phyloP scores from a whole-genome alignment of 495 filamentous ascomycete species.

The Podospora comata region DNA sequence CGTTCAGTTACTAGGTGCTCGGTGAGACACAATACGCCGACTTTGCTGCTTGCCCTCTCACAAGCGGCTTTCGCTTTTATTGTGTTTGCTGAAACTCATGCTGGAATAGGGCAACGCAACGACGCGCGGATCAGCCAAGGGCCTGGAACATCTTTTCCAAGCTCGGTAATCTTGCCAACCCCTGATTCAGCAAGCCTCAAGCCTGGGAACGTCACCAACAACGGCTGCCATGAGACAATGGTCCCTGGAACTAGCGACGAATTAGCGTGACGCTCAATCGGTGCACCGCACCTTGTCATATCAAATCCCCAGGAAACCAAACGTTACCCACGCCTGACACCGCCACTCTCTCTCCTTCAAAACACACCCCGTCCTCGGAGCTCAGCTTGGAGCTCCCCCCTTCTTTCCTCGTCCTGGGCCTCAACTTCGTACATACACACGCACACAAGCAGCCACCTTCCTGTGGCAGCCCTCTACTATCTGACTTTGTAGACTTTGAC shows the following conservation, averaged over 20 bases:
- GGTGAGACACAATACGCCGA: background rate
- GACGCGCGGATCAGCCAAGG: background rate
- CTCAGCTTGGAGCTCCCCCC: background rate
- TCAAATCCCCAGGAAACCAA: background rate
- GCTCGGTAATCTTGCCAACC: background rate
- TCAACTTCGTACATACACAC: background rate
- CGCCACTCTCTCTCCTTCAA: background rate
- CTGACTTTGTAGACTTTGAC: background rate
- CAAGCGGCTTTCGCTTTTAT: background rate
- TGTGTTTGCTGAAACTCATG: background rate
- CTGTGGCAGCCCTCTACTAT: background rate
- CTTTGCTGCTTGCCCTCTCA: background rate
- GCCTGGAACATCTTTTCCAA: constrained; percentile 2
- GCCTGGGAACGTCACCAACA: background rate
- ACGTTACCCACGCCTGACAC: background rate
- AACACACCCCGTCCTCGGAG: background rate
- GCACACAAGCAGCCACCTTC: constrained; percentile 1
- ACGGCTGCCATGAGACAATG: background rate
- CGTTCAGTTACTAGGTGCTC: background rate
- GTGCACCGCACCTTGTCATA: constrained; percentile 6
- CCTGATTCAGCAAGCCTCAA: background rate
- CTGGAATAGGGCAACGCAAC: background rate
- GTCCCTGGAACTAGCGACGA: background rate
- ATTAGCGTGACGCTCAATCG: background rate
- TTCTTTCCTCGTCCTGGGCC: background rate